These are phyloP conservation scores for Cyclotella sp. DNA, from an alignment of 108 stramenopile species.

Conservation along the genomic window DNA sequence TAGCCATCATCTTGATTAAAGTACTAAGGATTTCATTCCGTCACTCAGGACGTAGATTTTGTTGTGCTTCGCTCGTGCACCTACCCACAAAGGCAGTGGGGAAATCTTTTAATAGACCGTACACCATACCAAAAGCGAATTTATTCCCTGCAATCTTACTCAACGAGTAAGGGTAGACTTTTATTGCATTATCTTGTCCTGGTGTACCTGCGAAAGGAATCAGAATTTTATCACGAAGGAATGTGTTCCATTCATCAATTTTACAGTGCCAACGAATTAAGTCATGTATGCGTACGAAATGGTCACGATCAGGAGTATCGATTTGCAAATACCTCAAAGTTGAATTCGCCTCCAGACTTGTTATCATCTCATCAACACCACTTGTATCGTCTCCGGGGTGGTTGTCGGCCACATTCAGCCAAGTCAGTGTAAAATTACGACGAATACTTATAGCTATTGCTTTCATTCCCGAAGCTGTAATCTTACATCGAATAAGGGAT, in stretches of 20 bases:
- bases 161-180: neutral
- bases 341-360: neutral
- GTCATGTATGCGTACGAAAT: neutral
- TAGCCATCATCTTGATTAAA: neutral
- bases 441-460: slow-evolving; percentile 5
- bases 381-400: neutral
- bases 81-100: neutral
- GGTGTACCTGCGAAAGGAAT: neutral
- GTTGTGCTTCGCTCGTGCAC: neutral
- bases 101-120: neutral
- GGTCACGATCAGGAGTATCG: neutral
- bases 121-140: neutral
- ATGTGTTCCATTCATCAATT: neutral
- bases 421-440: neutral
- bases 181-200: neutral
- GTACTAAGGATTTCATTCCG: too few relatives aligned
- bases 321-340: slow-evolving; percentile 18
- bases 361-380: slow-evolving; percentile 7
- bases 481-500: slow-evolving; percentile 7
- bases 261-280: neutral
- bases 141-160: neutral
- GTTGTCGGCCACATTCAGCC: slow-evolving; percentile 13
- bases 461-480: slow-evolving; percentile 4
- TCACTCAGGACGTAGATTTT: neutral
- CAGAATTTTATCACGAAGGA: neutral